Conservation (phyloP, 495 filamentous ascomycete species). For the Copromyces sp. region DNA sequence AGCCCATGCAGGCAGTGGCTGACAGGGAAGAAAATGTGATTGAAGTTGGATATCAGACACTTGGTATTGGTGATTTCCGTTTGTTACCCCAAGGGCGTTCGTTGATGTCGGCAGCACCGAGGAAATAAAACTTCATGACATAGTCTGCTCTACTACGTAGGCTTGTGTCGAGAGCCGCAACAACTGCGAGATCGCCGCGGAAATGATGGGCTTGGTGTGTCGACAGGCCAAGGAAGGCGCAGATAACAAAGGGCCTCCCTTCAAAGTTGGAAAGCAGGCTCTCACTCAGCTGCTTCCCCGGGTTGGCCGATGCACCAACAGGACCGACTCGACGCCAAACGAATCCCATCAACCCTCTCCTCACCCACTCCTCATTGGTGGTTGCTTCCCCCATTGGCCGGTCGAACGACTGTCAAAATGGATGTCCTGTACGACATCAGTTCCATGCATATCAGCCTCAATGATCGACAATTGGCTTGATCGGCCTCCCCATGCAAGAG, state of each 20-base stretch:
- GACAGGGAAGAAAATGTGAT: too few relatives aligned
- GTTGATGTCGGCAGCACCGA: background rate
- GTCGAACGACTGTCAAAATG: background rate
- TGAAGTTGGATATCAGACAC: too few relatives aligned
- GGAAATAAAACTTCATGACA: background rate
- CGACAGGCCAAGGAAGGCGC: background rate
- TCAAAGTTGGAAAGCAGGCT: background rate
- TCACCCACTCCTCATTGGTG: background rate
- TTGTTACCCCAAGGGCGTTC: too few relatives aligned
- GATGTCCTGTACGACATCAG: background rate
- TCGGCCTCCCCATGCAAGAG: background rate
- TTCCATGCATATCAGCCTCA: background rate
- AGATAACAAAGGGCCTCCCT: background rate
- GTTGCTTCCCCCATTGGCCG: background rate
- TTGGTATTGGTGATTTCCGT: too few relatives aligned
- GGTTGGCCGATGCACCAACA: background rate
- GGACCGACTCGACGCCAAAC: background rate
- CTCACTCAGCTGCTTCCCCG: background rate
- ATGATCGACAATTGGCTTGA: background rate
- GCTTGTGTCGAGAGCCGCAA: background rate
- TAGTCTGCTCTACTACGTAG: background rate
- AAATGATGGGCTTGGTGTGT: background rate
- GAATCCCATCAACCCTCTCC: background rate
- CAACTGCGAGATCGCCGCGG: background rate
- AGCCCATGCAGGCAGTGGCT: too few relatives aligned